phyloP scores from a whole-genome alignment of 305 asterid genomes.

The Plantago rigida region DNA sequence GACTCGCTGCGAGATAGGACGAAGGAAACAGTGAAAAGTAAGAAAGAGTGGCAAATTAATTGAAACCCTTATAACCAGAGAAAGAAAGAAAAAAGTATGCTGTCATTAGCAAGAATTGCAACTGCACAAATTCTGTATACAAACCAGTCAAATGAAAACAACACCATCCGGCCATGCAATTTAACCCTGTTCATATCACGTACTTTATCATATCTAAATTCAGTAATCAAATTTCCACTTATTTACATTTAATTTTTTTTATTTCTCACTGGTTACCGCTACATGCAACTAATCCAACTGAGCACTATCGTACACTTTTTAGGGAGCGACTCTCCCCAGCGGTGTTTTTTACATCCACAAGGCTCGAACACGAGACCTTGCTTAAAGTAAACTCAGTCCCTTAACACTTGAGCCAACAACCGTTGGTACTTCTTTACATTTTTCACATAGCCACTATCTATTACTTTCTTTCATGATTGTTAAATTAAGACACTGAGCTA shows the following conservation, averaged over 20 bases:
- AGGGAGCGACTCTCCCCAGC: too few relatives aligned
- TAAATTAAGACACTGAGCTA: too few relatives aligned
- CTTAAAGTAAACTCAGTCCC: too few relatives aligned
- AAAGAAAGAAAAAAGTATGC: not conserved
- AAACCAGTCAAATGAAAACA: conserved; percentile 5
- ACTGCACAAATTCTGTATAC: conserved; percentile 10
- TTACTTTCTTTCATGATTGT: too few relatives aligned
- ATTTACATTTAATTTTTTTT: too few relatives aligned
- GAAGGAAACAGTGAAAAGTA: conserved; percentile 12
- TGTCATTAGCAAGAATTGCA: not conserved
- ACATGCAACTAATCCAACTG: too few relatives aligned
- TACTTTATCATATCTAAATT: conserved; percentile 10
- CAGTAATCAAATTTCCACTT: conserved; percentile 7
- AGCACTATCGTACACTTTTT: too few relatives aligned
- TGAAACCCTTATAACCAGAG: not conserved
- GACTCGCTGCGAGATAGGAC: not conserved
- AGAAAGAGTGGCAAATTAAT: conserved; percentile 2
- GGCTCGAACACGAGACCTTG: too few relatives aligned
- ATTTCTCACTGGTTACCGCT: too few relatives aligned
- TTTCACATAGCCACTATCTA: not conserved
- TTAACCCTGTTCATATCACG: not conserved
- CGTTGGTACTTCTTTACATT: not conserved
- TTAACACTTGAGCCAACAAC: too few relatives aligned
- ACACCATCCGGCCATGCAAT: not conserved
- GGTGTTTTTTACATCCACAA: too few relatives aligned